Evolutionary conservation across 345 rosid species (phyloP).

Genomic region (Populus alba): DNA sequence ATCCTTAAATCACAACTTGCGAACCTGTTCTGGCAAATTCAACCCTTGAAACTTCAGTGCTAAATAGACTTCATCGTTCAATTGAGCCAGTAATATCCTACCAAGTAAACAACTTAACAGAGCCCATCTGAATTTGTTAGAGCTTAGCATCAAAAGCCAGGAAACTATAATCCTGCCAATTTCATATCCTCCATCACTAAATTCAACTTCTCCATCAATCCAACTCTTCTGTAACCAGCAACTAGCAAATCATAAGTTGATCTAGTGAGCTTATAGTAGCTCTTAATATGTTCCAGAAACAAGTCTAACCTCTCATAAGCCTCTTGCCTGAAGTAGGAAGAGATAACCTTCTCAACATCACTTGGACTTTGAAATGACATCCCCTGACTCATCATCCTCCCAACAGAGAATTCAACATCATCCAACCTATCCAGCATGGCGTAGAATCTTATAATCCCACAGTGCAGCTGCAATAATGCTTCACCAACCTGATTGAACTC

Average conservation of each 20-base stretch:
- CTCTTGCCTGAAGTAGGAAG: slow-evolving; percentile 36
- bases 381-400: slow-evolving; percentile 42
- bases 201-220: slow-evolving; percentile 29
- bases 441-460: slow-evolving; percentile 35
- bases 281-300: slow-evolving; percentile 36
- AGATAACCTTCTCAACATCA: slow-evolving; percentile 43
- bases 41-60: background rate
- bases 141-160: background rate
- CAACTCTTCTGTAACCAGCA: slow-evolving; percentile 41
- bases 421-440: slow-evolving; percentile 33
- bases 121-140: background rate
- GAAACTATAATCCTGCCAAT: slow-evolving; percentile 17
- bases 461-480: slow-evolving; percentile 18
- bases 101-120: background rate
- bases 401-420: slow-evolving; percentile 42
- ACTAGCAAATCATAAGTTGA: slow-evolving; percentile 36
- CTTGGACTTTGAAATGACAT: slow-evolving; percentile 24
- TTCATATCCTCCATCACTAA: slow-evolving; percentile 30
- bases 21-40: background rate
- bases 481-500: slow-evolving; percentile 20
- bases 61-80: background rate
- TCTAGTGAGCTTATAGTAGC: slow-evolving; percentile 20
- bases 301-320: slow-evolving; percentile 42
- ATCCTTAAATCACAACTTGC: background rate
- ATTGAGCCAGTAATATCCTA: background rate